Conservation (phyloP, 1,284 basidiomycete species). For the Ustilago esculenta region DNA sequence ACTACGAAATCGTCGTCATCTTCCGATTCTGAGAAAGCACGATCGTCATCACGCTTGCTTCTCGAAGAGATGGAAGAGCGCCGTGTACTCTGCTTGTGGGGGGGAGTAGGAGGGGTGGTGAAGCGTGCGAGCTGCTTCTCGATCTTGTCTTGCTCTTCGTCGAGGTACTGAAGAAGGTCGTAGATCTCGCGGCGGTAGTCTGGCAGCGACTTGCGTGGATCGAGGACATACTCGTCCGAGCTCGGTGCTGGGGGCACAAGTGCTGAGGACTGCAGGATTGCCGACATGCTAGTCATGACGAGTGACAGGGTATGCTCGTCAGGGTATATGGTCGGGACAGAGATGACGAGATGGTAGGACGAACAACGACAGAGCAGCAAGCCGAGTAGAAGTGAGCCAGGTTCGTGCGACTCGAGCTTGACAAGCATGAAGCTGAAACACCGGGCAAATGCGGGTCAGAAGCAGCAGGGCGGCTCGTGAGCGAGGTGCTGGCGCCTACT, state of each 20-base stretch:
- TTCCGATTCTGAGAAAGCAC: slow-evolving; percentile 16
- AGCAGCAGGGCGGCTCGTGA: too few species aligned
- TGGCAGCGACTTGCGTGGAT: slow-evolving; percentile 37
- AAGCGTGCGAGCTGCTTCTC: slow-evolving; percentile 34
- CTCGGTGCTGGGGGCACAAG: too few species aligned
- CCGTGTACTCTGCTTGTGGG: slow-evolving; percentile 1
- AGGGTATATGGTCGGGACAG: neutral
- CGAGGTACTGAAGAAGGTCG: slow-evolving; percentile 41
- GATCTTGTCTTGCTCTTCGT: slow-evolving; percentile 47
- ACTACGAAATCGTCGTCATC: slow-evolving; percentile 42
- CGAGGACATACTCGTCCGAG: slow-evolving; percentile 23
- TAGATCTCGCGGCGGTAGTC: slow-evolving; percentile 51
- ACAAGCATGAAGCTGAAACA: too few species aligned
- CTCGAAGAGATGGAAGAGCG: slow-evolving; percentile 5
- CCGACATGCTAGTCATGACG: too few species aligned
- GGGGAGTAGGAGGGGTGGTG: neutral
- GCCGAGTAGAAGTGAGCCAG: neutral
- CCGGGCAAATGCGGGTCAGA: too few species aligned
- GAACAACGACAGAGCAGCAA: neutral
- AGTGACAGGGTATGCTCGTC: slow-evolving; percentile 1
- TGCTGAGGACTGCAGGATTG: too few species aligned
- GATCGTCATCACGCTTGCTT: slow-evolving; percentile 10
- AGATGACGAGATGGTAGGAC: neutral
- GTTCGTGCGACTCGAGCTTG: slow-evolving; percentile 3
- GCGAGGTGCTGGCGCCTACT: too few species aligned